Conservation (phyloP, 202 grass and related monocot species). For the Saccharum hybrid region DNA sequence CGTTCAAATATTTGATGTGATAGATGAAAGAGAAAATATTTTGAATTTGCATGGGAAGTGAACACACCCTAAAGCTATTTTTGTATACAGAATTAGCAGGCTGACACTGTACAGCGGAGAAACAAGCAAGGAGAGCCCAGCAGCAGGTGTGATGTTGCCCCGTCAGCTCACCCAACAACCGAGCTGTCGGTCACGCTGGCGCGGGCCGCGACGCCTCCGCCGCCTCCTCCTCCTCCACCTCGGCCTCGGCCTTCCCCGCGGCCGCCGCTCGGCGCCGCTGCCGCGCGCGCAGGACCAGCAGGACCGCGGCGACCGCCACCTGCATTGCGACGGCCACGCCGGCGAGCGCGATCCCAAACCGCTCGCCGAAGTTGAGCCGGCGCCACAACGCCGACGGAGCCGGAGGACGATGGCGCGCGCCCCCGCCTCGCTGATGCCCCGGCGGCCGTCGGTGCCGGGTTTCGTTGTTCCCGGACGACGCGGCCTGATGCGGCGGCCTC, state of each 20-base stretch:
- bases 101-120: no score
- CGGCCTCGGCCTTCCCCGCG: not conserved
- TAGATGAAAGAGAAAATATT: no score
- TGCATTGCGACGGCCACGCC: conserved; percentile 53
- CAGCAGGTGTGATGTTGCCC: not conserved
- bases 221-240: no score
- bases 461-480: not conserved
- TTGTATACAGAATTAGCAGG: not conserved
- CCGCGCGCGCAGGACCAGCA: conserved; percentile 44
- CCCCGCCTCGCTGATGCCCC: not conserved
- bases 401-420: not conserved
- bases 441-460: not conserved
- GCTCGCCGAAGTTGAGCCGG: conserved; percentile 51
- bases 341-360: conserved; percentile 52
- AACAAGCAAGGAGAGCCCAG: no score
- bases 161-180: not conserved
- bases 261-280: conserved; percentile 32
- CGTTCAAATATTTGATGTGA: no score
- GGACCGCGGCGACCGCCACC: conserved; percentile 40
- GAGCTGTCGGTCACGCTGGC: not conserved
- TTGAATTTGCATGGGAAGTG: no score
- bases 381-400: not conserved
- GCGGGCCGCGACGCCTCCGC: not conserved
- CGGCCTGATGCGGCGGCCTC: not conserved
- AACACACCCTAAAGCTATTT: no score